Evolutionary conservation across 2,329 filamentous ascomycete species (phyloP).

Genomic region (Neospermospora avenae): DNA sequence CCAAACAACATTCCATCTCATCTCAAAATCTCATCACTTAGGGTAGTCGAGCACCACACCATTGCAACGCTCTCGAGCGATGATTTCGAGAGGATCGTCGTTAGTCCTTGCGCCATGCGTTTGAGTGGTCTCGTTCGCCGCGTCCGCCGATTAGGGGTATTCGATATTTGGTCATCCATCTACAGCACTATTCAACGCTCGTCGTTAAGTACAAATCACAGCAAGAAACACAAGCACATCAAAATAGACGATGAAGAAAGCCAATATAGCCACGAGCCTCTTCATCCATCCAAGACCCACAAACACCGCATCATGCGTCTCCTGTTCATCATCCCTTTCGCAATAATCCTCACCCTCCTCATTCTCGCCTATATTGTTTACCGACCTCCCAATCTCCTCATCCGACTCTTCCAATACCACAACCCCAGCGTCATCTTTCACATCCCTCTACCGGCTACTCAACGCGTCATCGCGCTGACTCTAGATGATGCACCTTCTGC

Average conservation of each 20-base stretch:
- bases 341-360: slow-evolving; percentile 29
- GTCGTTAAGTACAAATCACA: neutral
- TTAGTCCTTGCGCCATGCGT: slow-evolving; percentile 14
- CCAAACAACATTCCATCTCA: neutral
- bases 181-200: neutral
- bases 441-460: slow-evolving; percentile 49
- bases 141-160: slow-evolving; percentile 13
- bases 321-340: slow-evolving; percentile 22
- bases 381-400: slow-evolving; percentile 71
- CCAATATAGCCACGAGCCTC: slow-evolving; percentile 3
- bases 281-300: neutral
- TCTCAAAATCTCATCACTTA: neutral
- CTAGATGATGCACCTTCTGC: slow-evolving; percentile 82
- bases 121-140: slow-evolving; percentile 13
- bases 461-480: slow-evolving; percentile 74
- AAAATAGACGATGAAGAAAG: slow-evolving; percentile 35
- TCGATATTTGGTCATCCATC: slow-evolving; percentile 6
- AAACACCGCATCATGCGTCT: neutral
- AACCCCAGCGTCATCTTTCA: slow-evolving; percentile 82
- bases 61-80: neutral
- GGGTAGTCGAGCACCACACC: too few species aligned
- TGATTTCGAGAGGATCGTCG: slow-evolving; percentile 4
- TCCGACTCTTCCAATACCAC: slow-evolving; percentile 64
- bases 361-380: slow-evolving; percentile 67
- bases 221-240: slow-evolving; percentile 25